Conservation (phyloP, 2,329 filamentous ascomycete genomes). For the Phialocephala sp. region DNA sequence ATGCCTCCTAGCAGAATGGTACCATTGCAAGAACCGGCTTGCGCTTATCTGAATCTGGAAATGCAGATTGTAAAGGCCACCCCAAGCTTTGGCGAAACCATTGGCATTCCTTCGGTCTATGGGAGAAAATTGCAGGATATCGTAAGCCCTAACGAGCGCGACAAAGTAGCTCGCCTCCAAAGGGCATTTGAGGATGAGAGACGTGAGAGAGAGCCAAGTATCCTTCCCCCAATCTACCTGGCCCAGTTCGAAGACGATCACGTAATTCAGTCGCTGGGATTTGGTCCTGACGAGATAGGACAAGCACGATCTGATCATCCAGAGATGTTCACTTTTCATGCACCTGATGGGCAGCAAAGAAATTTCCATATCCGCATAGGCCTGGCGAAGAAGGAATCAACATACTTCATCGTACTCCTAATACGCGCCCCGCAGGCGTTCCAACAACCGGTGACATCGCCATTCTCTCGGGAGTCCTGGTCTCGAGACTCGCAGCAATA, state of each 20-base stretch:
- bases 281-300: conserved; percentile 58
- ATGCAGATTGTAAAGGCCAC: conserved; percentile 64
- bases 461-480: conserved; percentile 38
- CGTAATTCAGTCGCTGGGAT: conserved; percentile 60
- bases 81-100: conserved; percentile 58
- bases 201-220: conserved; percentile 61
- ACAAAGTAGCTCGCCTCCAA: conserved; percentile 57
- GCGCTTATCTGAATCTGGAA: conserved; percentile 62
- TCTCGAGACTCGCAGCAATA: conserved; percentile 40
- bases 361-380: conserved; percentile 58
- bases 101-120: conserved; percentile 55
- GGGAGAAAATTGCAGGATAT: conserved; percentile 60
- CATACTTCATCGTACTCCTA: conserved; percentile 64
- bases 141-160: conserved; percentile 56
- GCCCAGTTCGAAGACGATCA: conserved; percentile 57
- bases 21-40: conserved; percentile 54
- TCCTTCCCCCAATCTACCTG: conserved; percentile 67
- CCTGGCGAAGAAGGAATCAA: conserved; percentile 64
- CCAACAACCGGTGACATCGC: conserved; percentile 35
- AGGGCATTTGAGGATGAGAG: conserved; percentile 60
- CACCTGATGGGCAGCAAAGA: conserved; percentile 57
- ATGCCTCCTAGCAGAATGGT: conserved; percentile 37
- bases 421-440: conserved; percentile 36
- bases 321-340: conserved; percentile 61
- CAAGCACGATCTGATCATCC: conserved; percentile 58